Conservation (phyloP, 495 filamentous ascomycete species). For the Hypoxylon intermedium region DNA sequence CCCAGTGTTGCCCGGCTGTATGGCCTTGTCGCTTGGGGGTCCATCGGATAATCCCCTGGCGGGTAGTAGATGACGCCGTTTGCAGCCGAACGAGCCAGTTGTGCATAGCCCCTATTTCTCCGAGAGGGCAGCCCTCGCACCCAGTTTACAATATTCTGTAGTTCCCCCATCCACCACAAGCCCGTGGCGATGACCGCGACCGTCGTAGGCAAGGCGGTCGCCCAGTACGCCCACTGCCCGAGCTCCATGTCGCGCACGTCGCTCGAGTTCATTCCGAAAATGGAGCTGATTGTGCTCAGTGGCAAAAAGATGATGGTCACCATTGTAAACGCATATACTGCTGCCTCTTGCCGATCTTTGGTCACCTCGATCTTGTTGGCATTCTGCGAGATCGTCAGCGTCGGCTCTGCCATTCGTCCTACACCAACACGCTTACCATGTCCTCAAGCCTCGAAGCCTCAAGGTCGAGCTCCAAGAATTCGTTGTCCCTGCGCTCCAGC, state of each 20-base stretch:
- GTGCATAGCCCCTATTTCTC: conserved; percentile 27
- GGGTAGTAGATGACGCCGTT: conserved; percentile 38
- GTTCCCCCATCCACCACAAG: conserved; percentile 46
- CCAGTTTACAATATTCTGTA: conserved; percentile 37
- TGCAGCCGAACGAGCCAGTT: conserved; percentile 25
- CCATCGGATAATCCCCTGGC: conserved; percentile 22
- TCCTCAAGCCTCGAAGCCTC: conserved; percentile 35
- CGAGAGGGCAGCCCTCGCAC: conserved; percentile 20
- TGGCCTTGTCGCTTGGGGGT: conserved; percentile 23
- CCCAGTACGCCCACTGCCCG: conserved; percentile 60
- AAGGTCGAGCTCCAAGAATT: conserved; percentile 24
- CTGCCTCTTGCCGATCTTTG: conserved; percentile 55
- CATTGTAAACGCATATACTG: conserved; percentile 66
- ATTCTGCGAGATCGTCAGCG: conserved; percentile 30
- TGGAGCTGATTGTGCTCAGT: conserved; percentile 67
- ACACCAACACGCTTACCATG: conserved; percentile 31
- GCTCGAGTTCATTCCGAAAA: conserved; percentile 67
- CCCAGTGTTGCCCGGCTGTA: conserved; percentile 30
- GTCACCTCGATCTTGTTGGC: conserved; percentile 47
- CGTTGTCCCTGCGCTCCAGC: conserved; percentile 24
- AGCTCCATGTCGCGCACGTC: conserved; percentile 59
- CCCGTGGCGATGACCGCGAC: conserved; percentile 47
- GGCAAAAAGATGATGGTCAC: conserved; percentile 71
- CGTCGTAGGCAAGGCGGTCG: conserved; percentile 53
- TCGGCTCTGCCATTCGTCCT: conserved; percentile 15